Evolutionary conservation across 192 early-diverging fungal species (phyloP).

Genomic region (Podila epicladia): DNA sequence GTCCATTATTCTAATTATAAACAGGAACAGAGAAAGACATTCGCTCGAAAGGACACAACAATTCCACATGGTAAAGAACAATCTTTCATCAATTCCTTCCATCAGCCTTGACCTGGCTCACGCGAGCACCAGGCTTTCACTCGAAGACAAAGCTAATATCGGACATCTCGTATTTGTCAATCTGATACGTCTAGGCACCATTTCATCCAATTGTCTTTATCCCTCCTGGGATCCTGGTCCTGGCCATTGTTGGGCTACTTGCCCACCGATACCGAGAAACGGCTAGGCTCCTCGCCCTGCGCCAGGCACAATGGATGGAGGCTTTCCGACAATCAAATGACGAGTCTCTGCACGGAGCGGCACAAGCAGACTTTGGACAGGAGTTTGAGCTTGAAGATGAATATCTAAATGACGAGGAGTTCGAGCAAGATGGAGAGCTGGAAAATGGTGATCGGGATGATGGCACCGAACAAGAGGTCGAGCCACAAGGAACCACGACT

Average conservation of each 20-base stretch:
- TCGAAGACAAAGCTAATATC: no score
- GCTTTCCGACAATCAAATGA: not conserved
- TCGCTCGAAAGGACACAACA: no score
- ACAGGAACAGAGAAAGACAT: no score
- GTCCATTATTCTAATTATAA: no score
- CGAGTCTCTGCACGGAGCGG: not conserved
- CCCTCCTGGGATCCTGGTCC: slow-evolving; percentile 26
- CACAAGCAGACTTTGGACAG: not conserved
- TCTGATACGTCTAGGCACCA: not conserved
- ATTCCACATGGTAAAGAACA: no score
- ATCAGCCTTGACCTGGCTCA: no score
- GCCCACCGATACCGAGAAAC: slow-evolving; percentile 13
- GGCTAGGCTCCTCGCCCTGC: not conserved
- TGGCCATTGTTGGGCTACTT: slow-evolving; percentile 36
- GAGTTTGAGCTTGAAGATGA: slow-evolving; percentile 9
- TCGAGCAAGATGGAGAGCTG: not conserved
- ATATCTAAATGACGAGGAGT: not conserved
- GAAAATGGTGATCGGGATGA: not conserved
- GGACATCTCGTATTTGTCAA: no score
- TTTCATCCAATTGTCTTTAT: slow-evolving; percentile 37
- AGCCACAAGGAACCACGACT: slow-evolving; percentile 35
- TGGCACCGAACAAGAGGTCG: not conserved
- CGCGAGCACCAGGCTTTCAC: no score
- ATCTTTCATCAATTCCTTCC: no score
- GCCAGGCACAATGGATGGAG: not conserved